Base-by-base conservation (phyloP, 306 rosid species). In the Medicago ruthenica region DNA sequence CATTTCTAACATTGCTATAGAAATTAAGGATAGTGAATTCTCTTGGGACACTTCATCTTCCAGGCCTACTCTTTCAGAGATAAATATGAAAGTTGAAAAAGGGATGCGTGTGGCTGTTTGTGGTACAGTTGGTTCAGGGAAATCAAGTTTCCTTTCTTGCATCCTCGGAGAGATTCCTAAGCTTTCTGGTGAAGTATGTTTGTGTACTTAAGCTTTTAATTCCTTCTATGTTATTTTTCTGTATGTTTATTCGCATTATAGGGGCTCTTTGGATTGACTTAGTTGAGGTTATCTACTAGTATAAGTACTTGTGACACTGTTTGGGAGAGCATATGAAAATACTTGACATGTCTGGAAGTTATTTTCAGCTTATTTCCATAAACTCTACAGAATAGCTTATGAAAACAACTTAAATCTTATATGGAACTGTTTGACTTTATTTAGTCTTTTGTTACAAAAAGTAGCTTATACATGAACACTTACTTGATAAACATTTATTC, bases 91-190 rank as follows among this genome's bases (percentile, higher is more conserved):
- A 88, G 99, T 89, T 78, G 87, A 83, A 84, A 89, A 42, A 83
- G 87, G 98, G 66, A 92, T 89, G 96, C 96, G 94, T 8, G 99
- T 96, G 21, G 99, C 99, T 66, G 91, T 96, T 75, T 96, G 99
- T 62, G 99, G 99, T 70, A 87, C 84, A 85, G 99, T 96, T 72
- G 99, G 99, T 65, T 82, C 98, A 61, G 98, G 99, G 68, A 96
- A 96, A 78, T 96, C 99, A 37, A 96, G 99, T 75, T 91, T 92
- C 68, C 97, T 96, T 74, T 96, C 98, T 78, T 90, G 93, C 87
- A 90, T 96, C 85, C 98, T 96, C 31, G 98, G 98, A 64, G 98
- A 96, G 88, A 90, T 96, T 69, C 98, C 98, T 3, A 92, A 90
- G 80, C 73, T 89, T 80, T 85, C 89, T 58, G 98, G 99, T 80